These are phyloP conservation scores for Carex pumila DNA, from an alignment of 176 grass and related monocot genomes.

Conservation along the genomic window DNA sequence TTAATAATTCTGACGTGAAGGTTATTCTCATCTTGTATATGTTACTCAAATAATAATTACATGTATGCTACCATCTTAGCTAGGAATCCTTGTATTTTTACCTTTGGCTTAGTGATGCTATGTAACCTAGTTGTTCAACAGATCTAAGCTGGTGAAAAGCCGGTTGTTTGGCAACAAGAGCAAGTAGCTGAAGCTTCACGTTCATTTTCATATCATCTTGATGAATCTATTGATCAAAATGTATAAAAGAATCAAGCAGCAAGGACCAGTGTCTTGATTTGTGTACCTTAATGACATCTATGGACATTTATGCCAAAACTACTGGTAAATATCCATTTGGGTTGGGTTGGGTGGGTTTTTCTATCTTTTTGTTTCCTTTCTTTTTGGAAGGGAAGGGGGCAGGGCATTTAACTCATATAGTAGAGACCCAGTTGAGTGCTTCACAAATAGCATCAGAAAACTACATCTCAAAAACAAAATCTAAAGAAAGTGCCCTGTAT, in stretches of 20 bases:
- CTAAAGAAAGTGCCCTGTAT: not conserved
- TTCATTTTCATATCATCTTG: constrained; percentile 91
- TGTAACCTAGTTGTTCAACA: constrained; percentile 98
- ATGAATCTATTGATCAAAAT: constrained; percentile 46
- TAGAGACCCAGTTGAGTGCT: not conserved
- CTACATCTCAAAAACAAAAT: not conserved
- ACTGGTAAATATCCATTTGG: not conserved
- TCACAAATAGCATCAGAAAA: not conserved
- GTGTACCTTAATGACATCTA: not conserved
- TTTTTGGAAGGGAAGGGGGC: not conserved
- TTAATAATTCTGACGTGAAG: not conserved
- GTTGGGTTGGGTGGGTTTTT: not conserved
- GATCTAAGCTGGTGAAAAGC: constrained; percentile 94
- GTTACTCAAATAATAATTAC: not conserved
- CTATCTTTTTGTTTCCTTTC: not conserved
- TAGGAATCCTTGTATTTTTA: constrained; percentile 6
- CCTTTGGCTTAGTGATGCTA: constrained; percentile 62
- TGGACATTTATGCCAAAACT: not conserved
- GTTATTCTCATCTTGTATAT: not conserved
- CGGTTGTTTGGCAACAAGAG: constrained; percentile 79
- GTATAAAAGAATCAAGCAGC: not conserved
- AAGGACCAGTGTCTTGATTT: not conserved
- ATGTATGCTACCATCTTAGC: not conserved
- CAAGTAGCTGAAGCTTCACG: constrained; percentile 76
- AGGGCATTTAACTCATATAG: not conserved